Evolutionary conservation across 768 basidiomycete species (phyloP).

Genomic region (Rhizopogon rudus): DNA sequence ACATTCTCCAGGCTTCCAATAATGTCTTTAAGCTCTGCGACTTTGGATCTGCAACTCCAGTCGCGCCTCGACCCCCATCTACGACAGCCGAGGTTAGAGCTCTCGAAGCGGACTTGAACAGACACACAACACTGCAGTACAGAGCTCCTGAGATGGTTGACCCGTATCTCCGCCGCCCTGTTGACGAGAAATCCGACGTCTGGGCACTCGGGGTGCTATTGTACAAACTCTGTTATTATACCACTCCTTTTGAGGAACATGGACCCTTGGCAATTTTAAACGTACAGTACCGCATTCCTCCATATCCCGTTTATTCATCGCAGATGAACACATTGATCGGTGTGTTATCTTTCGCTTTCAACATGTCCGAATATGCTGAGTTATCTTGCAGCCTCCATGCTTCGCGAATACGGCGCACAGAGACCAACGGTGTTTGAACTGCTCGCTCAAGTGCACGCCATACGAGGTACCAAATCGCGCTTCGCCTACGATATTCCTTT

Average conservation of each 20-base stretch:
- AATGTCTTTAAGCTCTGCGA: slow-evolving; percentile 95
- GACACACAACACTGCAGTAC: slow-evolving; percentile 95
- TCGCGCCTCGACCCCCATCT: slow-evolving; percentile 64
- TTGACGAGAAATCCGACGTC: slow-evolving; percentile 94
- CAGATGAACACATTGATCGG: slow-evolving; percentile 83
- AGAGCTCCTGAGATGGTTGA: slow-evolving; percentile 99
- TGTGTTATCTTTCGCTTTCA: slow-evolving; percentile 30
- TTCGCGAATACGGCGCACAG: slow-evolving; percentile 83
- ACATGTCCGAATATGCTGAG: slow-evolving; percentile 4
- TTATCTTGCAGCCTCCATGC: slow-evolving; percentile 68
- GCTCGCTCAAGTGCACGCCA: slow-evolving; percentile 73
- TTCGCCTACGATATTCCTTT: slow-evolving; percentile 62
- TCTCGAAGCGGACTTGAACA: slow-evolving; percentile 87
- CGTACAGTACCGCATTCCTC: slow-evolving; percentile 89
- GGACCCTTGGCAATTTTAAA: slow-evolving; percentile 95
- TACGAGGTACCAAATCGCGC: slow-evolving; percentile 83
- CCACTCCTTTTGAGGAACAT: slow-evolving; percentile 98
- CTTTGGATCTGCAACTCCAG: slow-evolving; percentile 88
- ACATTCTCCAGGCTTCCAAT: slow-evolving; percentile 85
- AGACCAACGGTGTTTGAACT: slow-evolving; percentile 88
- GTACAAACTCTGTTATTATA: slow-evolving; percentile 99
- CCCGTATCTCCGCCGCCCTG: slow-evolving; percentile 71
- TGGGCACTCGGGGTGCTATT: slow-evolving; percentile 97
- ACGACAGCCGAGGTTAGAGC: slow-evolving; percentile 80
- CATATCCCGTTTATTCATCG: slow-evolving; percentile 82